Evolutionary conservation across 2,329 filamentous ascomycete genomes (phyloP).

Genomic region (Fusarium torreyae): DNA sequence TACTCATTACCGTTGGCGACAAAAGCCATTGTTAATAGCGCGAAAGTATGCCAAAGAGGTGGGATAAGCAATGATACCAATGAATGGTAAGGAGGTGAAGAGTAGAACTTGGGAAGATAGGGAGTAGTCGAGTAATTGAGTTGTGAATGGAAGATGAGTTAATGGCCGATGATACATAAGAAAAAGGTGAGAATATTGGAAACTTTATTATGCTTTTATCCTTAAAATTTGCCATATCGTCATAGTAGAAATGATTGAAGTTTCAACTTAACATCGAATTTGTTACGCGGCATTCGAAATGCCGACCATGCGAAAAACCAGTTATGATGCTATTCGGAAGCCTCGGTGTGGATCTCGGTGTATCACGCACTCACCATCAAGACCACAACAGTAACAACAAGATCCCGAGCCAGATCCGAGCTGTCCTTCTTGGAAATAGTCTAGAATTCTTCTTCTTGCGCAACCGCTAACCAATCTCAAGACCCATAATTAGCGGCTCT

Average conservation of each 20-base stretch:
- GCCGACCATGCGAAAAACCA: not conserved
- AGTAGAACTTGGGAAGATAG: not conserved
- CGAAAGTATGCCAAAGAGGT: not conserved
- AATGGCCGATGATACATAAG: too few species aligned
- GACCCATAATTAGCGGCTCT: slow-evolving; percentile 19
- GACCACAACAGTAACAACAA: not conserved
- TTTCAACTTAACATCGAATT: too few species aligned
- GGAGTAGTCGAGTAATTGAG: not conserved
- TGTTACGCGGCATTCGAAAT: not conserved
- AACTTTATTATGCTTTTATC: too few species aligned
- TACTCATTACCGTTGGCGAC: slow-evolving; percentile 14
- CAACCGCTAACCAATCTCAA: not conserved
- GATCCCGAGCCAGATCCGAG: slow-evolving; percentile 14
- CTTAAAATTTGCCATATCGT: not conserved
- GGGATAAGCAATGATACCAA: too few species aligned
- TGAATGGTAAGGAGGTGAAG: too few species aligned
- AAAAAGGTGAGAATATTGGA: too few species aligned
- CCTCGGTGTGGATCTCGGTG: not conserved
- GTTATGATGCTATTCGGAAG: not conserved
- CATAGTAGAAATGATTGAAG: not conserved
- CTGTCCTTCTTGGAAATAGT: not conserved
- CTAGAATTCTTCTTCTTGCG: not conserved
- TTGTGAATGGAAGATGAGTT: not conserved
- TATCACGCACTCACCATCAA: not conserved
- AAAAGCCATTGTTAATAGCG: slow-evolving; percentile 4